Base-by-base conservation (phyloP, 805 yeast genomes). In the Ogataea allantospora region DNA sequence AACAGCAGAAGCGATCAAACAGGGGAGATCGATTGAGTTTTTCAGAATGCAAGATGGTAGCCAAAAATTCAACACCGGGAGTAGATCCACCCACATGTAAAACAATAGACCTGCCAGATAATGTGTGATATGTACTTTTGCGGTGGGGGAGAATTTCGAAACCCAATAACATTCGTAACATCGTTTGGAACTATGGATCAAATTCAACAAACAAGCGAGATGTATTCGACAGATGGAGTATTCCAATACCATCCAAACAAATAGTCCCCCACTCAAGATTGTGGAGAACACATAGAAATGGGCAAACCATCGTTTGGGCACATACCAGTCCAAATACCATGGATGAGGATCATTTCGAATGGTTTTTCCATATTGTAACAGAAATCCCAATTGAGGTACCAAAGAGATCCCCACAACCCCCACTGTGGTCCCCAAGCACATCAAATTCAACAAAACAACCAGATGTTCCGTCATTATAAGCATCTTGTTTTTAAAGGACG, bases 41-140 rank as follows among this genome's bases (percentile, higher is more conserved):
- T 16, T 10, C 22, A 21, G 15, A 14, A 14, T n/a, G 20, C 33
- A 22, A 12, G 17, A 11, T 15, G 33, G 20, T 20, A 32, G 40
- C 38, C 9, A 16, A 16, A 68, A 46, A 19, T 37, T 33, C 13
- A 52, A 34, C 5, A 46, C 30, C 0, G 63, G 62, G 14, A 51
- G 69, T 7, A 70, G 18, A 37, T 76, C 69, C 7, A 80, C 61
- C 1, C 72, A 55, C 0, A 73, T 38, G 46, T 84, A 84, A 51
- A 77, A 83, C 48, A 68, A 65, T 4, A 81, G 22, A 0, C 93
- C 95, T 4, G 74, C 81, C 1, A 78, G 33, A 50, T 83, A 84
- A 58, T 84, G 93, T 1, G 77, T 65, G 24, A 82, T 50, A 51
- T 83, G 80, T 66, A 84, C 83, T 42, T 68, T 68, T 2, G 88